Evolutionary conservation across 2,329 filamentous ascomycete genomes (phyloP), one percentile per base, ranked within the genome.

Genomic region (Fusarium veterinarium): DNA sequence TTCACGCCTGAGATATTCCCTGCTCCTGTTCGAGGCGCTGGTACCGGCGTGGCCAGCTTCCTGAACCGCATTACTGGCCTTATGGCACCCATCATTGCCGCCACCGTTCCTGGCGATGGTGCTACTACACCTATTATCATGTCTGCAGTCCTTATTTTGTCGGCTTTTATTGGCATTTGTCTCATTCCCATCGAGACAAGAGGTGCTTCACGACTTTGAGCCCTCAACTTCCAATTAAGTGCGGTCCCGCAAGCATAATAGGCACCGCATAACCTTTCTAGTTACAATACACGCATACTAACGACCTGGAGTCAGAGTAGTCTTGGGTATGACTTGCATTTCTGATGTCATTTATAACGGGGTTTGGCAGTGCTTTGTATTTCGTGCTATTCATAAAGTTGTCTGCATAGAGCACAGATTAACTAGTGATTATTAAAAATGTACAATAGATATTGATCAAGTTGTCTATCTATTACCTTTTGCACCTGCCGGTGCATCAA

Each of bases 1-100:
- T 94, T 93, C 78, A 94, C 92, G 0, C 92, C 92, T 0, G 92
- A 94, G 77, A 89, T 94, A 33, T 94, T 95, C 81, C 92, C 92
- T 1, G 91, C 91, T 0, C 91, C 91, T 1, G 89, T 92, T 28
- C 85, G 92, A 37, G 92, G 92, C 9, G 92, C 91, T 0, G 92
- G 91, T 10, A 92, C 90, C 0, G 92, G 92, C 45, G 91, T 94
- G 52, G 89, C 90, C 28, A 92, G 90, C 77, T 92, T 93, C 77
- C 80, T 94, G 67, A 94, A 94, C 79, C 85, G 92, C 41, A 78
- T 92, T 44, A 88, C 89, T 9, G 92, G 92, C 9, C 83, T 94
- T 16, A 84, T 90, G 75, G 92, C 92, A 1, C 92, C 92, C 0
- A 84, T 94, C 16, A 83, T 94, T 31, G 92, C 92, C 4, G 89